These are phyloP conservation scores for Earliella scabrosa DNA, from an alignment of 1,284 basidiomycete species.

Conservation along the genomic window DNA sequence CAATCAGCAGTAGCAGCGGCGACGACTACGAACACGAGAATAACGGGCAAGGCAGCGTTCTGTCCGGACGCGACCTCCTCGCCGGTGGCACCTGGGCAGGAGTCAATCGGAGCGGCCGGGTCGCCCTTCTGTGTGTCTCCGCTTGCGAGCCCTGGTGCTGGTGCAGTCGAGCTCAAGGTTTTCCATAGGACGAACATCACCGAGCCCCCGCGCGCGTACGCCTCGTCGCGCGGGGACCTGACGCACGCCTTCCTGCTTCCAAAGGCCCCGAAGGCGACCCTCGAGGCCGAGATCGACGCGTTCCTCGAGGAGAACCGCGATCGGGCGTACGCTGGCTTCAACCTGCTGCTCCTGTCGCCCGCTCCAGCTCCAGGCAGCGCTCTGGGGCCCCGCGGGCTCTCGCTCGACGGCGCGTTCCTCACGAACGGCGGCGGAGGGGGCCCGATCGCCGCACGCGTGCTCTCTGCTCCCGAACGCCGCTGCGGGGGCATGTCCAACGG, in stretches of 20 bases:
- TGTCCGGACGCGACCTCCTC: constrained; percentile 73
- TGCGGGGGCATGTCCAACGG: constrained; percentile 75
- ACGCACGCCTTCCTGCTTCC: constrained; percentile 68
- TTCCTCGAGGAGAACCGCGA: constrained; percentile 45
- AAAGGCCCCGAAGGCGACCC: constrained; percentile 42
- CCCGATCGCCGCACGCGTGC: constrained; percentile 52
- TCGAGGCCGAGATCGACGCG: constrained; percentile 50
- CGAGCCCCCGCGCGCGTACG: constrained; percentile 52
- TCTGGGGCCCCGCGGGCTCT: constrained; percentile 35
- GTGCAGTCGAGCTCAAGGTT: constrained; percentile 11
- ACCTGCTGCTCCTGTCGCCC: constrained; percentile 61
- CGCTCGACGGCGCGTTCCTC: constrained; percentile 56
- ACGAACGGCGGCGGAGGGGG: constrained; percentile 75
- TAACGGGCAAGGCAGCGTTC: constrained; percentile 43
- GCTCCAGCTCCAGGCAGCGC: constrained; percentile 9
- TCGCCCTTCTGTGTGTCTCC: constrained; percentile 69
- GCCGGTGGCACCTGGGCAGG: constrained; percentile 85
- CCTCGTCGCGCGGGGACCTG: constrained; percentile 68
- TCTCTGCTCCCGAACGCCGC: constrained; percentile 50
- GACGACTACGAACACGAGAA: not conserved
- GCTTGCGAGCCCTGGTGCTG: constrained; percentile 2
- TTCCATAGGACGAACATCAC: constrained; percentile 77
- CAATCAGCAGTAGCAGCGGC: constrained; percentile 14
- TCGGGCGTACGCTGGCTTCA: constrained; percentile 74
- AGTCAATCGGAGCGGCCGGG: constrained; percentile 59